Conservation (phyloP, 2,329 filamentous ascomycete genomes). For the Didymella arachidicola region DNA sequence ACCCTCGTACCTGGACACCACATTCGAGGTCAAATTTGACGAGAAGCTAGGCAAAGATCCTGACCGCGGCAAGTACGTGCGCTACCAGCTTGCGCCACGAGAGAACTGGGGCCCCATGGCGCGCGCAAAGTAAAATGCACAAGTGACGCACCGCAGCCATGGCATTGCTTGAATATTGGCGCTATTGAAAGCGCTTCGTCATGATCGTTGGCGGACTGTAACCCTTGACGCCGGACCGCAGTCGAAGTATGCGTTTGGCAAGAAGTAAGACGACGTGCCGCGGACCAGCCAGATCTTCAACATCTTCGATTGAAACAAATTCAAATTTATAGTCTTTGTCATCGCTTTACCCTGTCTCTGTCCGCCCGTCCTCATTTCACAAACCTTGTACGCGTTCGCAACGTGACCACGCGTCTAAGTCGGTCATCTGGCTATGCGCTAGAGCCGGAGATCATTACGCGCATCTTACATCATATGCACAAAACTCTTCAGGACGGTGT, state of each 20-base stretch:
- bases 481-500: conserved; percentile 1
- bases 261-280: background rate
- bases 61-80: conserved; percentile 71
- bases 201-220: conserved; percentile 7
- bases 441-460: conserved; percentile 9
- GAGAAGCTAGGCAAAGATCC: conserved; percentile 76
- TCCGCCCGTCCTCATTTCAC: background rate
- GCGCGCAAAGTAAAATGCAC: conserved; percentile 53
- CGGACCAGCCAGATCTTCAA: background rate
- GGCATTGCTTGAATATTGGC: background rate
- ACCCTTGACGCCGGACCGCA: conserved; percentile 4
- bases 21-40: conserved; percentile 77
- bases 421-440: conserved; percentile 2
- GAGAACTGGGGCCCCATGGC: conserved; percentile 93
- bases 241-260: background rate
- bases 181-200: conserved; percentile 12
- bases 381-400: background rate
- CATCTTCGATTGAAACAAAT: conserved; percentile 3
- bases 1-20: conserved; percentile 39
- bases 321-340: background rate
- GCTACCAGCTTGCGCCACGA: conserved; percentile 89
- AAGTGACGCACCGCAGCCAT: conserved; percentile 4
- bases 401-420: conserved; percentile 10
- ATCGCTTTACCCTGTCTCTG: background rate
- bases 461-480: conserved; percentile 17